phyloP scores from a whole-genome alignment of 2,329 filamentous ascomycete genomes.

The Teratosphaeria nubilosa region DNA sequence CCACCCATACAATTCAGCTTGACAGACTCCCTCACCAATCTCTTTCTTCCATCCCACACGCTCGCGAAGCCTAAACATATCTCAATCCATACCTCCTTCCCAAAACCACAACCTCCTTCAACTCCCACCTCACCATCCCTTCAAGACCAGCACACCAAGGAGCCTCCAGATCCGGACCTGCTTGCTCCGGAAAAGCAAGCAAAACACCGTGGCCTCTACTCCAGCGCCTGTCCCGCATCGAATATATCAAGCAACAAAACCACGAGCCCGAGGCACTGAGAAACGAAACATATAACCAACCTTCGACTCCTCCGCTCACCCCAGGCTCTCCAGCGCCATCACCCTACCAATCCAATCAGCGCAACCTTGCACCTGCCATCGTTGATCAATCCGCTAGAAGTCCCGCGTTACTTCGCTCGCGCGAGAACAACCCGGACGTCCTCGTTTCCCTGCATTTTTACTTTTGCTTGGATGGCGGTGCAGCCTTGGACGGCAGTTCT shows the following conservation, averaged over 20 bases:
- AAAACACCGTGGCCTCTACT: background rate
- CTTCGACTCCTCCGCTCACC: background rate
- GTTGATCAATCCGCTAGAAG: too few species aligned
- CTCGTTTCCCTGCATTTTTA: too few species aligned
- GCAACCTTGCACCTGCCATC: too few species aligned
- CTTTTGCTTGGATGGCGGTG: too few species aligned
- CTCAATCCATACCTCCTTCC: background rate
- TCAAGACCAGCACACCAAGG: background rate
- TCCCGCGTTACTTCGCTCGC: too few species aligned
- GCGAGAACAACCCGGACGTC: too few species aligned
- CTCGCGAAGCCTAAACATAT: background rate
- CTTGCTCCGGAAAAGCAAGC: background rate
- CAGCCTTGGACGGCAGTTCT: too few species aligned
- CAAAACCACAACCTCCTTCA: background rate
- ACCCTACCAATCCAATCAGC: background rate
- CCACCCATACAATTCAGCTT: background rate
- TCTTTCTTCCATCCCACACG: background rate
- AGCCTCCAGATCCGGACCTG: background rate
- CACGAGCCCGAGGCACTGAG: background rate
- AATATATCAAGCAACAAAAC: background rate
- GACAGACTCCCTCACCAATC: background rate
- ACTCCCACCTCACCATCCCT: background rate
- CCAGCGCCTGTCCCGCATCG: background rate
- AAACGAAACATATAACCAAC: background rate
- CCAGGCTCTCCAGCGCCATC: background rate